These are phyloP conservation scores for Elongisporangium senticosum DNA, from an alignment of 352 stramenopile genomes.

Conservation along the genomic window DNA sequence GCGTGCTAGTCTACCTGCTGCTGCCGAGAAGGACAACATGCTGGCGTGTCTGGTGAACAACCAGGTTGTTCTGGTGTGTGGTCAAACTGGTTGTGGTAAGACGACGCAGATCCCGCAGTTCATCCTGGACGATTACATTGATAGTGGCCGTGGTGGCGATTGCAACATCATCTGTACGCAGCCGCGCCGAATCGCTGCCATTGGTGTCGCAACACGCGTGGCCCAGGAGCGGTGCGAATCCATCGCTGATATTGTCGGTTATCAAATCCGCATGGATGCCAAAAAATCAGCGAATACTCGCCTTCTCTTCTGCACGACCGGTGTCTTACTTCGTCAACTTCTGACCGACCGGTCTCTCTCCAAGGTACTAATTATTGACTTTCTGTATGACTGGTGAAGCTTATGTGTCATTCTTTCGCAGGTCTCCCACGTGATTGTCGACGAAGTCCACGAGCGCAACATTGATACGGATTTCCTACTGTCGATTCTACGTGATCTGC, in stretches of 20 bases:
- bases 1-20: constrained; percentile 54
- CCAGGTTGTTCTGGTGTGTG: constrained; percentile 94
- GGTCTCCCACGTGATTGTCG: constrained; percentile 97
- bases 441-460: constrained; percentile 98
- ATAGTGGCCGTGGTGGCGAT: constrained; percentile 73
- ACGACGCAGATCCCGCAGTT: constrained; percentile 97
- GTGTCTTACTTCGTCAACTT: constrained; percentile 91
- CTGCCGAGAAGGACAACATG: constrained; percentile 49
- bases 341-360: constrained; percentile 85
- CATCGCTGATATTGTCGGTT: constrained; percentile 86
- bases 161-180: constrained; percentile 97
- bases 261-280: constrained; percentile 95
- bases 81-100: constrained; percentile 94
- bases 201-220: constrained; percentile 94
- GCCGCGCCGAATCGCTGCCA: constrained; percentile 93
- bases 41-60: constrained; percentile 47
- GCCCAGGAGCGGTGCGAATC: constrained; percentile 91
- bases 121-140: constrained; percentile 92
- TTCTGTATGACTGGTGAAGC: background rate
- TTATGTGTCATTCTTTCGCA: constrained; percentile 2
- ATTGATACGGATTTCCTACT: constrained; percentile 96
- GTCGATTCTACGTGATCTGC: constrained; percentile 85
- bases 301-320: constrained; percentile 95
- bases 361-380: constrained; percentile 35
- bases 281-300: constrained; percentile 86